Evolutionary conservation across 352 stramenopile species (phyloP).

Genomic region (Halophytophthora polymorphica): DNA sequence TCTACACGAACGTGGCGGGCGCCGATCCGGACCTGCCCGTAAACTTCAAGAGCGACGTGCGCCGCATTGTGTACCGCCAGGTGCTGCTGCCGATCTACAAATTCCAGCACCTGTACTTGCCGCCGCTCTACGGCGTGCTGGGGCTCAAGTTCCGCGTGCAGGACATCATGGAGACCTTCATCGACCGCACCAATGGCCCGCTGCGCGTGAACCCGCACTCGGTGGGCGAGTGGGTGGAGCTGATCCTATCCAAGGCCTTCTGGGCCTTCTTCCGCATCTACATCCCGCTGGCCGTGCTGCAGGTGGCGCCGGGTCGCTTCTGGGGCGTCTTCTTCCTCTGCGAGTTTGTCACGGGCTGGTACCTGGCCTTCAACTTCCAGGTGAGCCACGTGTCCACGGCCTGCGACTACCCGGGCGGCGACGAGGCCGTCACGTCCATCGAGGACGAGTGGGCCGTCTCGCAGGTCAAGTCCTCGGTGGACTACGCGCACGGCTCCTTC

Average conservation of each 20-base stretch:
- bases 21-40: slow-evolving; percentile 92
- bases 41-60: slow-evolving; percentile 83
- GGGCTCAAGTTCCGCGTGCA: slow-evolving; percentile 92
- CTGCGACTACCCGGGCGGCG: slow-evolving; percentile 84
- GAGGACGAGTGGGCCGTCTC: slow-evolving; percentile 91
- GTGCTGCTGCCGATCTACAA: slow-evolving; percentile 84
- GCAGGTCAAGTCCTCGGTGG: slow-evolving; percentile 94
- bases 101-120: slow-evolving; percentile 93
- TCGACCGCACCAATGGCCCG: slow-evolving; percentile 85
- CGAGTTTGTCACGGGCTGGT: slow-evolving; percentile 91
- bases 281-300: slow-evolving; percentile 78
- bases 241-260: slow-evolving; percentile 88
- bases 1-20: slow-evolving; percentile 93
- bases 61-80: slow-evolving; percentile 85
- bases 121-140: slow-evolving; percentile 93
- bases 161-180: slow-evolving; percentile 89
- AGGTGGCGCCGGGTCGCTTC: slow-evolving; percentile 56
- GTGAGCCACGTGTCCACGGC: slow-evolving; percentile 89
- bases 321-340: slow-evolving; percentile 82
- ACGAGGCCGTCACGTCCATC: slow-evolving; percentile 58
- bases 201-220: slow-evolving; percentile 90
- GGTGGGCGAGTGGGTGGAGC: slow-evolving; percentile 66
- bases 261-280: slow-evolving; percentile 90
- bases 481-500: slow-evolving; percentile 85
- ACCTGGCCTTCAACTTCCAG: slow-evolving; percentile 94